These are phyloP conservation scores for Pleurotus platypus DNA, from an alignment of 768 basidiomycete species.

Conservation along the genomic window DNA sequence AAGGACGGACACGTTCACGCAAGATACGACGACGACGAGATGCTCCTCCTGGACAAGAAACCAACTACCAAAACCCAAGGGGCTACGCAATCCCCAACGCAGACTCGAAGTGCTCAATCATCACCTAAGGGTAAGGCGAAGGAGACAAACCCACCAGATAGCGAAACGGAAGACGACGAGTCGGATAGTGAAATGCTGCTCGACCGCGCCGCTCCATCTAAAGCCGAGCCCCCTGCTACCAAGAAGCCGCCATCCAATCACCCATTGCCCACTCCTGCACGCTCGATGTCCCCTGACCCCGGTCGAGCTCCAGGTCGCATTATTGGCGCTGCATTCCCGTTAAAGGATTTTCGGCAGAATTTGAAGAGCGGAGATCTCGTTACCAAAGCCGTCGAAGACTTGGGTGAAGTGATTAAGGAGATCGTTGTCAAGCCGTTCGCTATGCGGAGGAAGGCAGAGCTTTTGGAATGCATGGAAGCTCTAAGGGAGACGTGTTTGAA, in stretches of 20 bases:
- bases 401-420: slow-evolving; percentile 67
- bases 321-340: slow-evolving; percentile 68
- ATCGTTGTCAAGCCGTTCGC: slow-evolving; percentile 72
- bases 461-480: slow-evolving; percentile 68
- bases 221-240: slow-evolving; percentile 9
- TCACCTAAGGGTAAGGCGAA: slow-evolving; percentile 26
- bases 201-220: background rate
- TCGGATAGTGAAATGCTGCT: slow-evolving; percentile 25
- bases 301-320: slow-evolving; percentile 68
- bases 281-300: slow-evolving; percentile 46
- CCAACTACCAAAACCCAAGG: slow-evolving; percentile 13
- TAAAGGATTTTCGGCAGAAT: slow-evolving; percentile 75
- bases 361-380: slow-evolving; percentile 74
- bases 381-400: slow-evolving; percentile 80
- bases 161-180: slow-evolving; percentile 53
- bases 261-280: slow-evolving; percentile 51
- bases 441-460: slow-evolving; percentile 57
- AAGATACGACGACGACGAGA: slow-evolving; percentile 54
- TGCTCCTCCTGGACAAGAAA: slow-evolving; percentile 52
- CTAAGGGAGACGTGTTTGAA: slow-evolving; percentile 66
- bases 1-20: slow-evolving; percentile 65
- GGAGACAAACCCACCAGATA: slow-evolving; percentile 29
- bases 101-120: slow-evolving; percentile 12
- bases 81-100: slow-evolving; percentile 14
- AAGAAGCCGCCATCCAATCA: slow-evolving; percentile 11